Base-by-base conservation (phyloP, 2,329 filamentous ascomycete genomes). In the Lachnellula willkommii region DNA sequence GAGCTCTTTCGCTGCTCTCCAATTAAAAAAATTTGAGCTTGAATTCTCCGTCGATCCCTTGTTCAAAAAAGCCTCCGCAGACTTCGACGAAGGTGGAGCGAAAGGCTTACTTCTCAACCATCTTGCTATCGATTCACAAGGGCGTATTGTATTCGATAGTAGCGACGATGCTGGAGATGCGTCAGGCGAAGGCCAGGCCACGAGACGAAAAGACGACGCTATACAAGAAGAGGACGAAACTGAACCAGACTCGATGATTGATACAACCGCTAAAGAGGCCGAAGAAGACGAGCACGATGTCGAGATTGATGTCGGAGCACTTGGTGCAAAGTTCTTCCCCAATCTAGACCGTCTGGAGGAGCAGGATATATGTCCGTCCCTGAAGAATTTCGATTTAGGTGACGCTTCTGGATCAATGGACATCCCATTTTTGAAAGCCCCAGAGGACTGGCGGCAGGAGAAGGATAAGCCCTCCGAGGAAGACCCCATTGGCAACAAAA, bases 11-110 rank as follows among this genome's bases (percentile, higher is more conserved):
- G 83, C 87, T 43, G 86, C 92, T 17, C 71, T 99, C 53, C 90
- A 96, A 70, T 79, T 97, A 65, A 99, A 99, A 74, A 99, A 97
- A 73, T 92, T 99, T 67, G 94, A 99, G 66, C 80, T 97, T 46
- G 94, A 99, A 68, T 96, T 99, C 63, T 86, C 92, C 0, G 93
- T 99, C 5, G 94, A 99, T 68, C 94, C 94, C 2, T 75, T 99
- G n/a, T 99, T 99, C 81, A 99, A 99, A 70, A 99, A 99, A 69
- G 93, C 93, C 0, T 95, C 93, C 5, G 94, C 94, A 45, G 94
- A 99, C 74, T 99, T 99, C 63, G 94, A 99, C 69, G 94, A 99
- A 74, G 94, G 94, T 20, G 94, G 94, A 55, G 94, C 94, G 55
- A 99, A 97, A 73, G 94, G 94, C 20, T 78, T 99, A 43, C 79